These are phyloP conservation scores for Aureobasidium melanogenum DNA, from an alignment of 2,329 filamentous ascomycete species.

Conservation along the genomic window DNA sequence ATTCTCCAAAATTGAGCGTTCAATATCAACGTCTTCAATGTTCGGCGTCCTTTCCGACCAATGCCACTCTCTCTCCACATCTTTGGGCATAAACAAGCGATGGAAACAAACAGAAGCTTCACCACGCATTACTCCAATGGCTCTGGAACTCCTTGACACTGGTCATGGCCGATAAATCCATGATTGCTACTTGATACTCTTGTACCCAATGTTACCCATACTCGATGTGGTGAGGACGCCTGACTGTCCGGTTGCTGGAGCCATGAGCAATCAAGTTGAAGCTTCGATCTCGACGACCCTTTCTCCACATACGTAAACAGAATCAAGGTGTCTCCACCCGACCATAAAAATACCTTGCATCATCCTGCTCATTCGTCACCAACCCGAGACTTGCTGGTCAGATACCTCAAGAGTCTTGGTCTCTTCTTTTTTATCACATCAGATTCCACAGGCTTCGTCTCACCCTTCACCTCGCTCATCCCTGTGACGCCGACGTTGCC, in stretches of 20 bases:
- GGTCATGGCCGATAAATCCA: background rate
- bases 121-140: background rate
- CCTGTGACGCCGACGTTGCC: background rate
- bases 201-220: background rate
- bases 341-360: conserved; percentile 6
- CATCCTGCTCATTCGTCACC: conserved; percentile 2
- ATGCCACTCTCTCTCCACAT: background rate
- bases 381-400: conserved; percentile 6
- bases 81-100: conserved; percentile 1
- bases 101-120: background rate
- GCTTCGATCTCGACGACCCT: conserved; percentile 1
- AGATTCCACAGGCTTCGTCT: conserved; percentile 22
- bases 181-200: background rate
- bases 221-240: background rate
- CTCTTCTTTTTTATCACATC: conserved; percentile 27
- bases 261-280: background rate
- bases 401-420: conserved; percentile 15
- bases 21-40: background rate
- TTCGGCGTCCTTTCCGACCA: background rate
- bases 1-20: background rate
- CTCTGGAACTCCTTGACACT: background rate
- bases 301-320: conserved; percentile 9
- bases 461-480: conserved; percentile 17
- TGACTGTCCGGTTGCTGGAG: background rate
- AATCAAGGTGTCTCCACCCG: conserved; percentile 1